Evolutionary conservation across 768 basidiomycete genomes (phyloP).

Genomic region (Leccinellum rugosiceps): DNA sequence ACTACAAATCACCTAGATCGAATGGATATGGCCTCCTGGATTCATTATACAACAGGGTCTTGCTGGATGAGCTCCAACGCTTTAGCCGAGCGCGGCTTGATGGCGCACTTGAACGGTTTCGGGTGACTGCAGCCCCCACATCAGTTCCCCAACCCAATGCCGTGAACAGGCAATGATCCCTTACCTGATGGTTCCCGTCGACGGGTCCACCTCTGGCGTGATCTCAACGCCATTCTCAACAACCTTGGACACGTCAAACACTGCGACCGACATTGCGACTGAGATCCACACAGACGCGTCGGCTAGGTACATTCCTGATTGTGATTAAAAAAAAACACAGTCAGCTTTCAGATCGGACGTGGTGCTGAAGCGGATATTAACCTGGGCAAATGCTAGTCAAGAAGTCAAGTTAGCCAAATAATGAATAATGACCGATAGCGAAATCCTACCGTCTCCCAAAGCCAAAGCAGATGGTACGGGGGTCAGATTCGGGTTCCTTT

Average conservation of each 20-base stretch:
- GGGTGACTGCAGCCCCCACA: slow-evolving; percentile 43
- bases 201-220: slow-evolving; percentile 54
- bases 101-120: slow-evolving; percentile 56
- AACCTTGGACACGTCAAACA: slow-evolving; percentile 45
- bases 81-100: slow-evolving; percentile 59
- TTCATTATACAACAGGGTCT: slow-evolving; percentile 32
- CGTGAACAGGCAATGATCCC: neutral
- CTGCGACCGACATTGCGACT: slow-evolving; percentile 43
- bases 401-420: slow-evolving; percentile 6
- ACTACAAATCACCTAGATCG: neutral
- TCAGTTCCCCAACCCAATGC: neutral
- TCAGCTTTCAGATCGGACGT: slow-evolving; percentile 26
- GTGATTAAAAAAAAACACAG: neutral
- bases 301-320: slow-evolving; percentile 48
- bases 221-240: slow-evolving; percentile 45
- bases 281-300: slow-evolving; percentile 48
- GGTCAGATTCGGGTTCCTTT: slow-evolving; percentile 48
- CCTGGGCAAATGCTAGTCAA: slow-evolving; percentile 28
- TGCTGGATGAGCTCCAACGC: slow-evolving; percentile 52
- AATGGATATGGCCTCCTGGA: neutral
- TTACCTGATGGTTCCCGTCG: slow-evolving; percentile 64
- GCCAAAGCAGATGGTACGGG: slow-evolving; percentile 62
- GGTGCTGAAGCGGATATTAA: slow-evolving; percentile 1
- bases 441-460: slow-evolving; percentile 57
- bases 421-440: slow-evolving; percentile 1